Evolutionary conservation across 805 yeast species (phyloP).

Genomic region (Phaffomyces antillensis): DNA sequence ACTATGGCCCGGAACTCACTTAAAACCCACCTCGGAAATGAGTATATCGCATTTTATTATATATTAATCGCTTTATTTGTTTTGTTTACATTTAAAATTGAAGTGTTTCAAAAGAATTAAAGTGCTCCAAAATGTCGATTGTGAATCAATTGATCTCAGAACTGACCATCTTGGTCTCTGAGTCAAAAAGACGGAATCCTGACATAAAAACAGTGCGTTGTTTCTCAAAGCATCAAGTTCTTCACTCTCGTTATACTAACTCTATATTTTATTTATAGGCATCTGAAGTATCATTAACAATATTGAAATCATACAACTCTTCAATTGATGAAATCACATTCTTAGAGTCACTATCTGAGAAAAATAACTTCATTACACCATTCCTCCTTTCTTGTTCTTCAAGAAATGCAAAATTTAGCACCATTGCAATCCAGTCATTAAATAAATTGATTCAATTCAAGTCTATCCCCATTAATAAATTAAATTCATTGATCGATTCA

Average conservation of each 20-base stretch:
- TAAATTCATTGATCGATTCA: conserved; percentile 55
- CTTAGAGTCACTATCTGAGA: conserved; percentile 31
- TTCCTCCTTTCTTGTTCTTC: conserved; percentile 67
- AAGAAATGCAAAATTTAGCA: conserved; percentile 64
- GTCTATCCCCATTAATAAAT: conserved; percentile 46
- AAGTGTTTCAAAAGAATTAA: too few species aligned
- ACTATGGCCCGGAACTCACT: too few species aligned
- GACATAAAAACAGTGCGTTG: conserved; percentile 54
- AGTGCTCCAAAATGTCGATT: conserved; percentile 29
- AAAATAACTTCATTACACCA: conserved; percentile 57
- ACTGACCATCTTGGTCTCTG: conserved; percentile 52
- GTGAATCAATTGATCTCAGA: conserved; percentile 49
- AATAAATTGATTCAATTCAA: conserved; percentile 50
- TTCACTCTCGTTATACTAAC: neutral
- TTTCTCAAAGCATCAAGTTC: too few species aligned
- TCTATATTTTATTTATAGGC: conserved; percentile 13
- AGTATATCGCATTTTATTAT: too few species aligned
- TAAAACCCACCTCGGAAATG: too few species aligned
- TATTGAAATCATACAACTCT: conserved; percentile 30
- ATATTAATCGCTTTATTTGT: too few species aligned
- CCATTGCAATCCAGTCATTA: conserved; percentile 65
- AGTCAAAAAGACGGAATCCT: conserved; percentile 61
- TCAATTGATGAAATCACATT: conserved; percentile 23
- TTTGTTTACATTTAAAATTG: neutral
- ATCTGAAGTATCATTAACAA: conserved; percentile 43